These are phyloP conservation scores for Grosmannia clavigera DNA, from an alignment of 2,329 filamentous ascomycete genomes.

Conservation along the genomic window DNA sequence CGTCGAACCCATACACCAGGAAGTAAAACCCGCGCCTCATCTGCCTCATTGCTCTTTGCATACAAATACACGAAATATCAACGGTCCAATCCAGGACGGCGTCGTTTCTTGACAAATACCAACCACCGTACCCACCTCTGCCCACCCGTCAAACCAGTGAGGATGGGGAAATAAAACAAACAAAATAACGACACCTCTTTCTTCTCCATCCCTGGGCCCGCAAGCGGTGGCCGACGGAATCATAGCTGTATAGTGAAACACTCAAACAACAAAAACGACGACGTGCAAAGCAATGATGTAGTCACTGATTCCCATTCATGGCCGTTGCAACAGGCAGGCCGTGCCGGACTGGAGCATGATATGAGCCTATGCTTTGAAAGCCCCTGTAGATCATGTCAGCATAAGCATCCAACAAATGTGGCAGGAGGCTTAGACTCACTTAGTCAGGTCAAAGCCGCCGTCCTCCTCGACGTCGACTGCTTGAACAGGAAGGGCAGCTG, in stretches of 20 bases:
- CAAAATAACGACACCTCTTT: not conserved
- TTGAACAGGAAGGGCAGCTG: not conserved
- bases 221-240: too few species aligned
- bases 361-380: conserved; percentile 53
- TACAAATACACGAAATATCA: not conserved
- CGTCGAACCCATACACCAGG: not conserved
- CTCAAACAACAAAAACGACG: not conserved
- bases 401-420: not conserved
- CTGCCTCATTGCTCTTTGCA: not conserved
- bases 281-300: not conserved
- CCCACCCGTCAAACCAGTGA: not conserved
- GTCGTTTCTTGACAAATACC: not conserved
- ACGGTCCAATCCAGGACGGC: not conserved
- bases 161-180: not conserved
- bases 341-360: conserved; percentile 42
- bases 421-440: conserved; percentile 25
- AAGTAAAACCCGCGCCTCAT: not conserved
- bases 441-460: conserved; percentile 45
- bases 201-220: too few species aligned
- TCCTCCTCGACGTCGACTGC: conserved; percentile 31
- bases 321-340: conserved; percentile 31
- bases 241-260: not conserved
- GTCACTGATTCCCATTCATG: conserved; percentile 21
- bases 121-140: not conserved
- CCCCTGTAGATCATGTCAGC: conserved; percentile 33